Evolutionary conservation across 2,329 filamentous ascomycete genomes (phyloP).

Genomic region (Microcyclospora pomicola): DNA sequence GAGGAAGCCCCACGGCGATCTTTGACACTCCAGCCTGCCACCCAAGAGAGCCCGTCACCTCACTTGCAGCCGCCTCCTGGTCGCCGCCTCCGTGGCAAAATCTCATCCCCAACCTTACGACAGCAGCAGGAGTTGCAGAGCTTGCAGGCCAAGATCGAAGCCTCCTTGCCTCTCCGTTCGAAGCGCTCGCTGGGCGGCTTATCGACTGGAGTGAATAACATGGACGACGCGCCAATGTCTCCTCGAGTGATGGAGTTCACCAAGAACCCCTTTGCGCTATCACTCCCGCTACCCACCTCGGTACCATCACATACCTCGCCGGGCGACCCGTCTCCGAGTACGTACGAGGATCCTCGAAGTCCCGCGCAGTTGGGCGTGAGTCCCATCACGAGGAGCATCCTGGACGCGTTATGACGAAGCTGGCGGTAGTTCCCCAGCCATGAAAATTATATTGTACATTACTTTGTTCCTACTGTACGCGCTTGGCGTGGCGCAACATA

Average conservation of each 20-base stretch:
- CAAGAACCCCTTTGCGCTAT: constrained; percentile 45
- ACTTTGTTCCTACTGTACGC: no score
- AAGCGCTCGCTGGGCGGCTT: not conserved
- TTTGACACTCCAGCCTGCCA: constrained; percentile 2
- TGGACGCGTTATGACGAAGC: constrained; percentile 49
- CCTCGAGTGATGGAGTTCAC: constrained; percentile 62
- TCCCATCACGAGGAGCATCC: constrained; percentile 64
- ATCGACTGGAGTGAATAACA: not conserved
- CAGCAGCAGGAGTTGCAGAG: constrained; percentile 21
- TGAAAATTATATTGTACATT: no score
- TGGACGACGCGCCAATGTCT: constrained; percentile 47
- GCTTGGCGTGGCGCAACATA: no score
- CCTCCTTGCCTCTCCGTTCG: constrained; percentile 10
- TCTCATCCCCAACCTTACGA: constrained; percentile 21
- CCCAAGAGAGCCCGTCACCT: not conserved
- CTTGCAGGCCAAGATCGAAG: constrained; percentile 20
- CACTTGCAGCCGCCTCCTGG: not conserved
- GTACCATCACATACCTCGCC: constrained; percentile 29
- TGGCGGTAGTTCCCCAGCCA: no score
- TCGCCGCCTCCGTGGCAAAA: constrained; percentile 15
- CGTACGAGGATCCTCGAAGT: constrained; percentile 49
- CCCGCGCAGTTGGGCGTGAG: constrained; percentile 60
- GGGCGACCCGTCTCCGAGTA: constrained; percentile 39
- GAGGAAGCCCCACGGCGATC: constrained; percentile 12
- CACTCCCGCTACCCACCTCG: constrained; percentile 21